Evolutionary conservation across 495 filamentous ascomycete genomes (phyloP), one percentile per base, ranked within the genome.

Genomic region (Neurospora sp.): DNA sequence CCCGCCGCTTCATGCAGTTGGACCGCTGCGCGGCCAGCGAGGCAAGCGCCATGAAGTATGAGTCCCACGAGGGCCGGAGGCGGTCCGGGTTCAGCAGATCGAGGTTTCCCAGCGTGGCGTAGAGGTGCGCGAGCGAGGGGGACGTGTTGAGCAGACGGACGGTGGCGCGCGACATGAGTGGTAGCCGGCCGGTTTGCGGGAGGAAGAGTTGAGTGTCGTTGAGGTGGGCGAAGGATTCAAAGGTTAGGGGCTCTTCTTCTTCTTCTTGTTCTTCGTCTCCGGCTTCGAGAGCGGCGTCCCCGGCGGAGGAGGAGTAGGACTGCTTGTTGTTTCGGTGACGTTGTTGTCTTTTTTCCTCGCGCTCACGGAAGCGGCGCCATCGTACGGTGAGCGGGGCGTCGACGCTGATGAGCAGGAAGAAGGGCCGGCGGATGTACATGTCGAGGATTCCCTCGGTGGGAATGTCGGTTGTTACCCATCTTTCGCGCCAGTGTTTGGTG

Each of bases 1-100:
- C n/a, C n/a, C n/a, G n/a, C n/a, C n/a, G n/a, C n/a, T n/a, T n/a
- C 96, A 99, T 99, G 84, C 96, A 99, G 80, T 99, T 99, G 80
- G 91, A 92, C 75, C 96, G 87, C 74, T 92, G 93, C 3, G 96
- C 93, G 9, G 96, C 96, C 68, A 98, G 89, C 18, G 93, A 95
- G 9, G 95, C 94, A 7, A 99, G 85, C 71, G 92, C 87, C 96
- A 99, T 99, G 81, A 99, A 99, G 83, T 99, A 99, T 75, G 93
- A 88, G 81, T 99, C 96, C 96, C 96, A 99, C 72, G 87, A 91
- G n/a, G 96, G 96, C 1, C 96, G 88, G 38, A 98, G 83, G 4
- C 96, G 91, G 76, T 92, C 85, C 40, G 91, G 88, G 79, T 96
- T 89, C 12, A 92, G 85, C 40, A 98, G 85, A 76, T 96, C 87